Evolutionary conservation across 139 green algal genomes (phyloP).

Genomic region (Diplosphaera chodatii): DNA sequence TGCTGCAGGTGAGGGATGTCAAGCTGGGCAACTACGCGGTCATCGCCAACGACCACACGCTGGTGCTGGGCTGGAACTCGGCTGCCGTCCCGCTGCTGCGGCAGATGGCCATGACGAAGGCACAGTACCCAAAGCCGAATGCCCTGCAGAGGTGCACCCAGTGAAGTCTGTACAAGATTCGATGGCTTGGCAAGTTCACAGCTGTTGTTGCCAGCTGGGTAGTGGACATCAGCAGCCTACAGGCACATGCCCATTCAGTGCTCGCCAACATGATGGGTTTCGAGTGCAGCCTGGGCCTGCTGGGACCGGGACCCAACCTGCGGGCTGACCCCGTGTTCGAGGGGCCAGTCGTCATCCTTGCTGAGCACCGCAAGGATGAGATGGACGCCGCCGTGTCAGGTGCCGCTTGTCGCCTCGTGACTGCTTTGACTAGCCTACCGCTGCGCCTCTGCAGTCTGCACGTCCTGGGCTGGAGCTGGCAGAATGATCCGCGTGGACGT

Average conservation of each 20-base stretch:
- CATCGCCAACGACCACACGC: conserved; percentile 8
- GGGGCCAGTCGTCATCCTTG: not conserved
- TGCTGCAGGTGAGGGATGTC: conserved; percentile 13
- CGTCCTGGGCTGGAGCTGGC: too few species aligned
- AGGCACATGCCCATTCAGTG: too few species aligned
- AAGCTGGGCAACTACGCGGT: conserved; percentile 25
- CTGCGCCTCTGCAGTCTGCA: too few species aligned
- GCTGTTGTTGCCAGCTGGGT: too few species aligned
- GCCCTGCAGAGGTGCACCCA: not conserved
- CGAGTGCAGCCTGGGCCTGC: not conserved
- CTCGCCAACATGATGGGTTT: not conserved
- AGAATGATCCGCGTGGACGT: too few species aligned
- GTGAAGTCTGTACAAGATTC: not conserved
- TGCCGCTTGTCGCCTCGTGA: too few species aligned
- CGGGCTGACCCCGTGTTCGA: not conserved
- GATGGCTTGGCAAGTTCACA: too few species aligned
- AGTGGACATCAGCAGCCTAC: too few species aligned
- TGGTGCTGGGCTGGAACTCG: conserved; percentile 23
- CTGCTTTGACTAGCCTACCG: too few species aligned
- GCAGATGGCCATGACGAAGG: conserved; percentile 8
- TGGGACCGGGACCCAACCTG: not conserved
- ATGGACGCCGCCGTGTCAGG: not conserved
- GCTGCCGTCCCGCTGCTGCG: conserved; percentile 18
- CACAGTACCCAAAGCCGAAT: conserved; percentile 8
- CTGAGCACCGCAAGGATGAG: not conserved